A percentile compares a stretch with the other conserved stretches of the same genome.
Conservation (phyloP, 208 protist species). For the Angomonas desouzai region DNA sequence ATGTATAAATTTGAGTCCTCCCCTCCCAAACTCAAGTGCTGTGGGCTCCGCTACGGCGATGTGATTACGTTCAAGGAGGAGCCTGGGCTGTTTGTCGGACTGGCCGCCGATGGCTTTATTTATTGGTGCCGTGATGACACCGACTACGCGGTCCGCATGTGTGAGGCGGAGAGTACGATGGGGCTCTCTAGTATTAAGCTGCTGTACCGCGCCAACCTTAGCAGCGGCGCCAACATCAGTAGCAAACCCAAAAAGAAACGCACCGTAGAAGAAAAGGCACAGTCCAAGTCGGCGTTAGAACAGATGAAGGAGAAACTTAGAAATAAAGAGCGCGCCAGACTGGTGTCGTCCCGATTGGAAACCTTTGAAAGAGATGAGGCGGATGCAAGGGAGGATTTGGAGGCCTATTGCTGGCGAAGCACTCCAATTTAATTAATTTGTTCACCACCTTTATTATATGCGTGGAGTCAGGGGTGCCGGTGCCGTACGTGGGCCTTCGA, state of each 20-base stretch:
- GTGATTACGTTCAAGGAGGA: slow-evolving; percentile 54
- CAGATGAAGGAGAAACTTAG: slow-evolving; percentile 45
- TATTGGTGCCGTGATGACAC: slow-evolving; percentile 70
- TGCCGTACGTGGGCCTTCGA: slow-evolving; percentile 11
- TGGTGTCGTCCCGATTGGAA: slow-evolving; percentile 25
- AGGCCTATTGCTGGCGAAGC: slow-evolving; percentile 17
- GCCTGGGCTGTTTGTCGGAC: slow-evolving; percentile 68
- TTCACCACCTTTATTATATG: slow-evolving; percentile 9
- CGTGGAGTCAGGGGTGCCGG: slow-evolving; percentile 1
- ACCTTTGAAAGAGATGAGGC: slow-evolving; percentile 29
- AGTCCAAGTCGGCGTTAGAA: slow-evolving; percentile 17
- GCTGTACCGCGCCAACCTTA: slow-evolving; percentile 52
- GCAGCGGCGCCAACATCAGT: slow-evolving; percentile 7
- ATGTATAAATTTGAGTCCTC: slow-evolving; percentile 81
- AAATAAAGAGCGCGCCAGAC: slow-evolving; percentile 32
- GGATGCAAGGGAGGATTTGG: slow-evolving; percentile 29
- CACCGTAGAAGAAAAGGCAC: slow-evolving; percentile 1
- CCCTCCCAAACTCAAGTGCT: slow-evolving; percentile 38
- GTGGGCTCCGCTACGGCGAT: slow-evolving; percentile 71
- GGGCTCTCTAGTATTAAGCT: slow-evolving; percentile 48
- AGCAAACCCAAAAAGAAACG: background rate
- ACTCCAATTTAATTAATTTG: slow-evolving; percentile 16
- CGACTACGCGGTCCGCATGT: slow-evolving; percentile 58
- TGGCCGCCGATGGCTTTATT: slow-evolving; percentile 62
- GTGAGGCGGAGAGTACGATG: slow-evolving; percentile 54